Evolutionary conservation across 1,139 yeast genomes (phyloP).

Genomic region (Yamadazyma oceani): DNA sequence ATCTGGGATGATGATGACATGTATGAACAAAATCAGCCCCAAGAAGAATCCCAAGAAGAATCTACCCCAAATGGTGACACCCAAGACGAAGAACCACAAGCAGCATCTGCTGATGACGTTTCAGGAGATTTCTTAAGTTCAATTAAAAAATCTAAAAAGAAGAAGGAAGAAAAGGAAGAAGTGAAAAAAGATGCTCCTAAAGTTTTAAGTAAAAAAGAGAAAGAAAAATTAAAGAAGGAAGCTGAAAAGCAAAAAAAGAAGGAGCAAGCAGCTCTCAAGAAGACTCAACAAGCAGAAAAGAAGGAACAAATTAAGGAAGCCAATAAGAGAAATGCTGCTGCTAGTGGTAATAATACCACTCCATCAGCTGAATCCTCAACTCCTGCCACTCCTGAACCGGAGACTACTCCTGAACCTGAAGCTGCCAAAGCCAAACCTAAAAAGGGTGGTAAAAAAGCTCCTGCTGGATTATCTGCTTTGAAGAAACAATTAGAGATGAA

Average conservation of each 20-base stretch:
- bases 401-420: constrained; percentile 24
- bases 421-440: constrained; percentile 41
- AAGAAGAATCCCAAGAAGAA: constrained; percentile 32
- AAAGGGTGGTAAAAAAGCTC: constrained; percentile 66
- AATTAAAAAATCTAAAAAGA: constrained; percentile 74
- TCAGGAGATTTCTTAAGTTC: constrained; percentile 79
- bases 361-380: constrained; percentile 27
- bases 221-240: constrained; percentile 96
- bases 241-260: constrained; percentile 93
- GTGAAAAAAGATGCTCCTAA: constrained; percentile 53
- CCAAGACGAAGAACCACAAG: constrained; percentile 24
- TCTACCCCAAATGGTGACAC: constrained; percentile 11
- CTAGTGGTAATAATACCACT: constrained; percentile 43
- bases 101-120: constrained; percentile 43
- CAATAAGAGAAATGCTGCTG: constrained; percentile 55
- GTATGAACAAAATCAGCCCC: constrained; percentile 53
- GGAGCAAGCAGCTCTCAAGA: constrained; percentile 86
- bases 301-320: constrained; percentile 66
- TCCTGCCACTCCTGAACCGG: constrained; percentile 37
- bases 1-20: constrained; percentile 84
- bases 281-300: constrained; percentile 59
- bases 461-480: constrained; percentile 79
- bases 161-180: constrained; percentile 60
- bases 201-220: constrained; percentile 91
- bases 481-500: constrained; percentile 83